Evolutionary conservation across 2,329 filamentous ascomycete species (phyloP), one percentile per base, ranked within the genome.

Genomic region (Blastomyces gilchristii): DNA sequence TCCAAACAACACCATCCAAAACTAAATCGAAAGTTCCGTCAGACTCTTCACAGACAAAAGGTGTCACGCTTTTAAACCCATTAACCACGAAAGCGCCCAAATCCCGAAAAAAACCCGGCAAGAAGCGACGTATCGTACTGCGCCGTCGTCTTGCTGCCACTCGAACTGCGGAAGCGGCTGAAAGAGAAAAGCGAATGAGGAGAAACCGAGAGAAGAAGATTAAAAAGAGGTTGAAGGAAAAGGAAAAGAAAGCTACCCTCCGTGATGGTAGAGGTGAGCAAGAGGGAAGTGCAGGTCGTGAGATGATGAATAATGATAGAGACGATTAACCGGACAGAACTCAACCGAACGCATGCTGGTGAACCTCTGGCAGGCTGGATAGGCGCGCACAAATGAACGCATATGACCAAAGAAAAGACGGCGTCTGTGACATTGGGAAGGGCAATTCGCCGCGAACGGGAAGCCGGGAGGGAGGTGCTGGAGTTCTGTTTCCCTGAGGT

Each of bases 61-160:
- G 63, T 68, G 50, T 53, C 67, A 28, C 68, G 68, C 16, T 67
- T 63, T 1, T 47, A 67, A 65, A 62, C 22, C 43, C 39, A 31
- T 45, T 47, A 8, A 6, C 25, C n/a, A 28, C 68, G 58, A 68
- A 67, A 28, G 31, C 41, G 1, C 72, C 73, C 1, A 70, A 70
- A 60, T 71, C 73, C 6, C 69, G 69, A 49, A 77, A 74, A 63
- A 78, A 78, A 67, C 76, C 76, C 0, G 76, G 76, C 11, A 78
- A 78, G 64, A 78, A 78, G 68, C 70, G 76, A 2, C 75, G 76
- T 11, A 69, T 78, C 14, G 70, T 76, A 31, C 63, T 78, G 43
- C 76, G 76, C 52, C 77, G 76, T 65, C 69, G 70, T 6, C 63
- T 67, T 3, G 68, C 67, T 1, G 69, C 69, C 7, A 72, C 72